These are phyloP conservation scores for Fusarium penzigii DNA, from an alignment of 2,329 filamentous ascomycete species.

Conservation along the genomic window DNA sequence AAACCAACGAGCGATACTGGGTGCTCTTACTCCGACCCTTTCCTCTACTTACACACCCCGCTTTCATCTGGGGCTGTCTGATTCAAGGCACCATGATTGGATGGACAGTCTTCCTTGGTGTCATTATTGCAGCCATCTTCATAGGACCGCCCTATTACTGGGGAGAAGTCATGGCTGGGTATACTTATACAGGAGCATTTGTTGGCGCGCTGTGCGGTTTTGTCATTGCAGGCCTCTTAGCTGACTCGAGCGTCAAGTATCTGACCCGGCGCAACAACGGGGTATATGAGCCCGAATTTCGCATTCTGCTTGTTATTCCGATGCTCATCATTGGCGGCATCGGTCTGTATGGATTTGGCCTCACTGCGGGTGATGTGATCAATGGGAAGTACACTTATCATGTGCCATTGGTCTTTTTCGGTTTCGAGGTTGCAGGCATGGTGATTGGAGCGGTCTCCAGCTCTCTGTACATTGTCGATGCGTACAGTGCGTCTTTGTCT, in stretches of 20 bases:
- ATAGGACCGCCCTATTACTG: slow-evolving; percentile 80
- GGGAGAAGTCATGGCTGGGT: slow-evolving; percentile 78
- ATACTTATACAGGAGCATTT: slow-evolving; percentile 84
- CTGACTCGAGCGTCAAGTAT: slow-evolving; percentile 69
- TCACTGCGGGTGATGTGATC: slow-evolving; percentile 64
- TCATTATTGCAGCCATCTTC: slow-evolving; percentile 80
- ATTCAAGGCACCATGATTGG: slow-evolving; percentile 90
- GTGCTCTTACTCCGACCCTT: slow-evolving; percentile 71
- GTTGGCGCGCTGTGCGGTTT: slow-evolving; percentile 81
- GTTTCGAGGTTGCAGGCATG: slow-evolving; percentile 83
- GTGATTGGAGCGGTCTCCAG: slow-evolving; percentile 86
- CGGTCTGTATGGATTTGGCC: slow-evolving; percentile 83
- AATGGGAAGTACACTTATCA: slow-evolving; percentile 62
- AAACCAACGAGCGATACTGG: slow-evolving; percentile 74
- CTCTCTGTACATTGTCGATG: slow-evolving; percentile 88
- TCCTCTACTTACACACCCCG: slow-evolving; percentile 80
- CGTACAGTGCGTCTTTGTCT: slow-evolving; percentile 66
- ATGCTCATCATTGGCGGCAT: slow-evolving; percentile 76
- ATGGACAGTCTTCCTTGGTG: slow-evolving; percentile 92
- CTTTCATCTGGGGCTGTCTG: slow-evolving; percentile 76
- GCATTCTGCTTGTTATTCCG: slow-evolving; percentile 78
- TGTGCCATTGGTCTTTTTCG: slow-evolving; percentile 82
- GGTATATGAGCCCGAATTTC: slow-evolving; percentile 89
- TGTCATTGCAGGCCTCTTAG: slow-evolving; percentile 68
- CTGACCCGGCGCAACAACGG: slow-evolving; percentile 77